A percentile compares a stretch with the other conserved stretches of the same genome.
Conservation (phyloP, 352 stramenopile genomes). For the Phytophthora palmivora region DNA sequence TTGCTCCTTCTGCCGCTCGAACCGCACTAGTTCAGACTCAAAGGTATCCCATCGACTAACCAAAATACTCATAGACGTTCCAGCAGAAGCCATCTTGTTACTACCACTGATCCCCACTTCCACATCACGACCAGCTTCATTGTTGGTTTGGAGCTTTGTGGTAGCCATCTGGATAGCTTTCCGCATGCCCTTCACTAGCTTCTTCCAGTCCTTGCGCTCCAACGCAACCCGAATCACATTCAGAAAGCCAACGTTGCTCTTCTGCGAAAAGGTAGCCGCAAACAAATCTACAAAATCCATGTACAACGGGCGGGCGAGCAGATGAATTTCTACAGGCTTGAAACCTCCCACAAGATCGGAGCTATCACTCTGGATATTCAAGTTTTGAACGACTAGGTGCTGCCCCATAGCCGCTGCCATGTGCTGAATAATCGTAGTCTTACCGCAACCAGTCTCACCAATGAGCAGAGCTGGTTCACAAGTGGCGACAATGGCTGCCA, state of each 20-base stretch:
- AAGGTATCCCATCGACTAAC: constrained; percentile 74
- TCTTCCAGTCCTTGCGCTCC: constrained; percentile 97
- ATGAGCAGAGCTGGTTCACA: constrained; percentile 98
- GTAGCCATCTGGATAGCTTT: constrained; percentile 86
- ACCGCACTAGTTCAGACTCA: constrained; percentile 84
- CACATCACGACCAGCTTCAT: constrained; percentile 13
- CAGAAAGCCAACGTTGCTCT: constrained; percentile 97
- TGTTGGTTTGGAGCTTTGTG: constrained; percentile 55
- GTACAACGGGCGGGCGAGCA: constrained; percentile 94
- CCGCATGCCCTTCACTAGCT: constrained; percentile 95
- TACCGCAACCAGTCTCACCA: constrained; percentile 98
- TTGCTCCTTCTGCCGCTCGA: constrained; percentile 96
- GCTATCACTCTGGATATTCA: constrained; percentile 99
- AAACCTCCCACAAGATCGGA: constrained; percentile 99
- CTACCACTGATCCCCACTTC: constrained; percentile 17
- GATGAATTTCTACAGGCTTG: constrained; percentile 97
- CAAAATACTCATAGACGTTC: constrained; percentile 59
- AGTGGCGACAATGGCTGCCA: constrained; percentile 95
- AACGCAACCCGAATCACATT: constrained; percentile 92
- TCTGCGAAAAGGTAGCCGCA: constrained; percentile 95
- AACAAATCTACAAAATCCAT: constrained; percentile 98
- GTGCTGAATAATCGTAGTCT: constrained; percentile 98
- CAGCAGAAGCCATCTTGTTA: constrained; percentile 50
- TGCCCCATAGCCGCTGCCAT: constrained; percentile 94
- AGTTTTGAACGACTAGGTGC: constrained; percentile 98